Evolutionary conservation across 169 alveolate genomes (phyloP).

Genomic region (Plasmodium falciparum): DNA sequence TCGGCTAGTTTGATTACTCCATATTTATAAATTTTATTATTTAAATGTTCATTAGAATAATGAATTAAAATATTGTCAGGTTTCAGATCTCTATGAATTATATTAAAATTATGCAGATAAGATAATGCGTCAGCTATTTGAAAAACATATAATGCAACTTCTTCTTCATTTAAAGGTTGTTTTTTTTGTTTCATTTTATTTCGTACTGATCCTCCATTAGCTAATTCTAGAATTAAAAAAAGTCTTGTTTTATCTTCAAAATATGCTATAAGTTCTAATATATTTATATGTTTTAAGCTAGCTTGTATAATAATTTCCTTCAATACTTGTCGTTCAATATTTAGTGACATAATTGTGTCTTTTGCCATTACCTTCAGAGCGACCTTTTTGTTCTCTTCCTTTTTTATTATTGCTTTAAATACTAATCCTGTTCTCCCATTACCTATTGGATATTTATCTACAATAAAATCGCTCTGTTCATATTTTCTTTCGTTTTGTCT

Average conservation of each 20-base stretch:
- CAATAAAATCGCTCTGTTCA: slow-evolving; percentile 63
- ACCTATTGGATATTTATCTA: slow-evolving; percentile 71
- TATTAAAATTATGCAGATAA: slow-evolving; percentile 84
- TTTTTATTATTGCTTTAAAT: slow-evolving; percentile 72
- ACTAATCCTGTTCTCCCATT: slow-evolving; percentile 74
- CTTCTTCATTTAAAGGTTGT: slow-evolving; percentile 85
- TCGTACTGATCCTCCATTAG: slow-evolving; percentile 92
- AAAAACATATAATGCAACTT: slow-evolving; percentile 88
- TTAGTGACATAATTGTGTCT: slow-evolving; percentile 42
- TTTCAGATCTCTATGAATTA: slow-evolving; percentile 88
- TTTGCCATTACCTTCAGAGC: slow-evolving; percentile 73
- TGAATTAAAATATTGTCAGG: slow-evolving; percentile 89
- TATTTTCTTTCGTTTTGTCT: slow-evolving; percentile 50
- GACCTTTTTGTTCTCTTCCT: slow-evolving; percentile 50
- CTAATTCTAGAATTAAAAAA: slow-evolving; percentile 93
- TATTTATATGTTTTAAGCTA: slow-evolving; percentile 90
- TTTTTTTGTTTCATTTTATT: slow-evolving; percentile 81
- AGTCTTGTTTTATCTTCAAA: slow-evolving; percentile 93
- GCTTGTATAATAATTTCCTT: slow-evolving; percentile 94
- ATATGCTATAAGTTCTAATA: slow-evolving; percentile 91
- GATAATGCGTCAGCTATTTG: slow-evolving; percentile 87
- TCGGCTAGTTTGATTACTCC: slow-evolving; percentile 93
- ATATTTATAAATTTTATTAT: slow-evolving; percentile 73
- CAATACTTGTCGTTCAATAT: slow-evolving; percentile 83
- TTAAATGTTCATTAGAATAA: slow-evolving; percentile 14